phyloP scores from a whole-genome alignment of 192 early-diverging fungal genomes.

The Cladochytrium replicatum region DNA sequence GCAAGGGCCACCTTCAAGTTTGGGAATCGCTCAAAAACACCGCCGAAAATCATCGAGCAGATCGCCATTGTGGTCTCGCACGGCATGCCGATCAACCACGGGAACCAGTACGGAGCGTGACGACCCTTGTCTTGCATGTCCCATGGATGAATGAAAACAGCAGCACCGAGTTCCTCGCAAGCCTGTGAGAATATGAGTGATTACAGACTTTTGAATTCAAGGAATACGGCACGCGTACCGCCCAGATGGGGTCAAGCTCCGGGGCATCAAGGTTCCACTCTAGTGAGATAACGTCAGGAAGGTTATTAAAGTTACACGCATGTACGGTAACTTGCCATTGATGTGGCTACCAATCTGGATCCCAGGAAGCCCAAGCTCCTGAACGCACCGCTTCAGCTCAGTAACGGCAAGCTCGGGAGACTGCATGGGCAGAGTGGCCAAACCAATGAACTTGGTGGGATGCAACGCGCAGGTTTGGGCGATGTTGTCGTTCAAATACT shows the following conservation, averaged over 20 bases:
- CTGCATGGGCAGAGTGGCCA: conserved; percentile 62
- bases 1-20: conserved; percentile 53
- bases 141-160: conserved; percentile 60
- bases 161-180: conserved; percentile 51
- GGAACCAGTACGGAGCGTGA: conserved; percentile 57
- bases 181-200: conserved; percentile 16
- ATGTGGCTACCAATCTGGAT: conserved; percentile 60
- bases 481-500: conserved; percentile 47
- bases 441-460: conserved; percentile 49
- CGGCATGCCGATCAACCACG: conserved; percentile 54
- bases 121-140: conserved; percentile 43
- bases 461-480: conserved; percentile 48
- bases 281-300: not conserved
- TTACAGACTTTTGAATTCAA: no score
- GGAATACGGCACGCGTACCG: conserved; percentile 1
- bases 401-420: conserved; percentile 49
- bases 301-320: no score
- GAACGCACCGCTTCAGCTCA: conserved; percentile 51
- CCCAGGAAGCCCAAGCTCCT: conserved; percentile 51
- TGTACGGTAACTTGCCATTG: no score
- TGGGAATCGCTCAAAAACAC: conserved; percentile 52
- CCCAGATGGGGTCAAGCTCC: conserved; percentile 54
- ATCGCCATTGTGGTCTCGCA: conserved; percentile 60
- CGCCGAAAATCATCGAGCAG: conserved; percentile 54
- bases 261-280: conserved; percentile 64